Evolutionary conservation across 148 eudicot species (phyloP), one percentile per base, ranked within the genome.

Genomic region (Camellia sinensis): DNA sequence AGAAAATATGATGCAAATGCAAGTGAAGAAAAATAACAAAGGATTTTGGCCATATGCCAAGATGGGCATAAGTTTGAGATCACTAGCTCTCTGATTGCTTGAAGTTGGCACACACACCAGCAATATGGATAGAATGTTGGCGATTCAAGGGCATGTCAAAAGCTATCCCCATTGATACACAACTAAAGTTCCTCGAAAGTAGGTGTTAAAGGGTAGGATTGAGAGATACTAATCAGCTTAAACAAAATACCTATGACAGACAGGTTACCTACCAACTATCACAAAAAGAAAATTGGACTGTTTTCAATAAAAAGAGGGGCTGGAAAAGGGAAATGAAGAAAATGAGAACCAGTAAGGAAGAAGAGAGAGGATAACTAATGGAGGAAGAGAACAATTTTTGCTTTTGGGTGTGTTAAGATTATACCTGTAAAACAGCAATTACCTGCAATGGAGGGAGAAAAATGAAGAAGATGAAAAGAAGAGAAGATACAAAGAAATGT

Each of bases 361-460:
- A 48, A 1, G 3, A 71, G 57, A n/a, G 37, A 48, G 60, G 44
- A 50, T 48, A 71, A 21, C 13, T 11, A 71, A 46, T 3, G 15
- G 59, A 71, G 57, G 22, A 18, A 29, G 57, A 37, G 43, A 3
- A 46, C 57, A 50, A 45, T 48, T 71, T 71, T 48, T 19, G 74
- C 57, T 46, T 46, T n/a, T 71, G 22, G 8, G 10, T 29, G 11
- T 48, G 57, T 71, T 57, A 18, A 19, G 74, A 48, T 71, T 48
- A 57, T 21, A 50, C 57, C 50, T 70, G 54, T 50, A 71, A 71
- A n/a, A 41, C 75, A 71, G 75, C 14, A 53, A 53, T 12, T 72
- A 52, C 57, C 7, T 14, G 61, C 75, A 52, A 72, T 5, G 52
- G 59, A 66, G 43, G 52, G 48, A 52, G 11, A 72, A 64, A 64